Evolutionary conservation across 768 basidiomycete genomes (phyloP).

Genomic region (Collybia sordida): DNA sequence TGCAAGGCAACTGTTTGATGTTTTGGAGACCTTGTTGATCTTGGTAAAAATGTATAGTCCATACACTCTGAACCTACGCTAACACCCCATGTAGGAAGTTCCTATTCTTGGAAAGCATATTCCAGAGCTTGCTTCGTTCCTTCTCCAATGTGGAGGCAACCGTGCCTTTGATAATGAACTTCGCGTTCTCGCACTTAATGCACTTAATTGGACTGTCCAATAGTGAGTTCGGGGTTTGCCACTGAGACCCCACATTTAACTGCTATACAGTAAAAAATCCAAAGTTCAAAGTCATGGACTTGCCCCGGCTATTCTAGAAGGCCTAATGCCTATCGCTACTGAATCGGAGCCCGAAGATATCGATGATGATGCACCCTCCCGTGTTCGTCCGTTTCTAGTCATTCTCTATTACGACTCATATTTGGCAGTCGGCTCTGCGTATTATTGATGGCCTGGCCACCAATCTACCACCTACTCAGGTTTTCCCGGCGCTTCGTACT

Average conservation of each 20-base stretch:
- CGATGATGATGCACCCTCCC: slow-evolving; percentile 91
- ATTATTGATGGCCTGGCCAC: slow-evolving; percentile 92
- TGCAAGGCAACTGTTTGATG: slow-evolving; percentile 90
- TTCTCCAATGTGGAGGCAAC: slow-evolving; percentile 82
- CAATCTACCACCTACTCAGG: slow-evolving; percentile 89
- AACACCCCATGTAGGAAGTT: slow-evolving; percentile 62
- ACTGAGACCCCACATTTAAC: slow-evolving; percentile 6
- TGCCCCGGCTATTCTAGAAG: slow-evolving; percentile 82
- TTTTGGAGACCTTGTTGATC: slow-evolving; percentile 93
- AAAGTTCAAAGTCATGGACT: slow-evolving; percentile 88
- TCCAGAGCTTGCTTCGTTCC: slow-evolving; percentile 83
- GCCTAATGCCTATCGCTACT: slow-evolving; percentile 90
- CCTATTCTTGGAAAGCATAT: slow-evolving; percentile 91
- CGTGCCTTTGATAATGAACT: slow-evolving; percentile 72
- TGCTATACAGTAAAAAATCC: slow-evolving; percentile 79
- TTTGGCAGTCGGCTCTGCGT: slow-evolving; percentile 80
- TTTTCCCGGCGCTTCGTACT: slow-evolving; percentile 87
- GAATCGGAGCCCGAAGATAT: slow-evolving; percentile 92
- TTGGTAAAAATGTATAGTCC: slow-evolving; percentile 50
- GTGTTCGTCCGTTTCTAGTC: slow-evolving; percentile 49
- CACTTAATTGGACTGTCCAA: slow-evolving; percentile 95
- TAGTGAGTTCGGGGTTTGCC: slow-evolving; percentile 55
- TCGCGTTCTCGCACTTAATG: slow-evolving; percentile 88
- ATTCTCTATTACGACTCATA: background rate
- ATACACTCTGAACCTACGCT: background rate